Evolutionary conservation across 805 yeast genomes (phyloP), one percentile per base, ranked within the genome.

Genomic region (Wickerhamiella musiphila): DNA sequence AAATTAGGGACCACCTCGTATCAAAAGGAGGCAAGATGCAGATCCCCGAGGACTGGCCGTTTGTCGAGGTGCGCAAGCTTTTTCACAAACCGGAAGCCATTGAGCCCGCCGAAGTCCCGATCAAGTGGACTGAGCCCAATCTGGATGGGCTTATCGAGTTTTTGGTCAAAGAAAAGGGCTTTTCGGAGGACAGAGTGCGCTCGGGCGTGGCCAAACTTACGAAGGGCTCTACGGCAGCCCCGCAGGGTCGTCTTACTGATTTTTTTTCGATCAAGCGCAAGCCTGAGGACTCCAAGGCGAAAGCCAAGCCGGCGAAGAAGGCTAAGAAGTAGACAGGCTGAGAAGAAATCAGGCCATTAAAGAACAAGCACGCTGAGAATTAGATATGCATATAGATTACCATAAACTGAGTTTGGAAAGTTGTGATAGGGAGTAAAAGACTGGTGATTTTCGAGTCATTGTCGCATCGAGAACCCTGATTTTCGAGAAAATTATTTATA

Each of bases 21-120:
- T 44, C 56, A 27, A 57, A 63, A 17, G 62, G 60, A n/a, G 63
- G 61, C 15, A 86, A 83, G 49, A 75, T 73, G 53, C 76, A 73
- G 47, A 66, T 90, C 17, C 96, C 98, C 2, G 95, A 84, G 48
- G 73, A 79, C 45, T 90, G 95, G 95, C 94, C 94, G 2, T 84
- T 63, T 48, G 70, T 69, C 37, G 93, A 77, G 44, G 96, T 94
- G 3, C 67, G 95, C 47, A 71, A 78, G 39, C 58, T 90, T 29
- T 86, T 90, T 50, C 53, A 73, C 45, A 60, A 73, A 14, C 96
- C 98, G 0, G 96, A 86, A 18, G 81, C 83, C 3, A 49, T 61
- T 5, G 63, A 66, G 23, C 73, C 78, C 2, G 56, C 58, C 2
- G 74, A 72, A 1, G 59, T 81, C 7, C 68, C 68, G 2, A 51